phyloP scores from a whole-genome alignment of 2,329 filamentous ascomycete genomes.

The Colletotrichum sp. region DNA sequence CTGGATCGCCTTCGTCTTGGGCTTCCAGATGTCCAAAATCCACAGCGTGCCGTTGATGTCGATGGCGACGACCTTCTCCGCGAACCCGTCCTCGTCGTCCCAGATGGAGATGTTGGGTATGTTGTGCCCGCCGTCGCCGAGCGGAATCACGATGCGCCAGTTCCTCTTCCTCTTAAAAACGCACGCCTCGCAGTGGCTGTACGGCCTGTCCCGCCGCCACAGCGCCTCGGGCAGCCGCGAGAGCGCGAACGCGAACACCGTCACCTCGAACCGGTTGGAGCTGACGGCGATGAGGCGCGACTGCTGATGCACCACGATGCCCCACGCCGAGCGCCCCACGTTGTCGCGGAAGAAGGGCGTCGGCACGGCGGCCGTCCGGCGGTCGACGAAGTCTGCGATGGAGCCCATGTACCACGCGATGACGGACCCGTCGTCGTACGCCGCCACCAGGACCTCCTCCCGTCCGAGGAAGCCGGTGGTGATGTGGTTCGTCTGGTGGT shows the following conservation, averaged over 20 bases:
- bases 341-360: conserved; percentile 74
- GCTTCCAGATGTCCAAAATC: conserved; percentile 58
- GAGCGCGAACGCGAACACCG: conserved; percentile 56
- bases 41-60: conserved; percentile 55
- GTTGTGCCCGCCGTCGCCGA: conserved; percentile 46
- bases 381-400: conserved; percentile 50
- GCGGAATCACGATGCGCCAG: conserved; percentile 54
- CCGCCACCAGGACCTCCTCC: conserved; percentile 71
- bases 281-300: conserved; percentile 88
- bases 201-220: conserved; percentile 13
- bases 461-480: conserved; percentile 71
- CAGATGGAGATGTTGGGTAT: conserved; percentile 60
- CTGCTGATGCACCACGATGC: conserved; percentile 78
- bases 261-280: conserved; percentile 69
- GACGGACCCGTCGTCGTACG: conserved; percentile 79
- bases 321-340: conserved; percentile 85
- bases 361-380: conserved; percentile 25
- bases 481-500: conserved; percentile 73
- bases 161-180: conserved; percentile 47
- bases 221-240: conserved; percentile 20
- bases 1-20: conserved; percentile 15
- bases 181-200: conserved; percentile 32
- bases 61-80: conserved; percentile 54
- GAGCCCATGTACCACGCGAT: conserved; percentile 69
- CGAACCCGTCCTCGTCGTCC: conserved; percentile 49